A percentile compares a stretch with the other conserved stretches of the same genome.
phyloP scores from a whole-genome alignment of 1,139 yeast species.

The Magnusiomyces ingens region DNA sequence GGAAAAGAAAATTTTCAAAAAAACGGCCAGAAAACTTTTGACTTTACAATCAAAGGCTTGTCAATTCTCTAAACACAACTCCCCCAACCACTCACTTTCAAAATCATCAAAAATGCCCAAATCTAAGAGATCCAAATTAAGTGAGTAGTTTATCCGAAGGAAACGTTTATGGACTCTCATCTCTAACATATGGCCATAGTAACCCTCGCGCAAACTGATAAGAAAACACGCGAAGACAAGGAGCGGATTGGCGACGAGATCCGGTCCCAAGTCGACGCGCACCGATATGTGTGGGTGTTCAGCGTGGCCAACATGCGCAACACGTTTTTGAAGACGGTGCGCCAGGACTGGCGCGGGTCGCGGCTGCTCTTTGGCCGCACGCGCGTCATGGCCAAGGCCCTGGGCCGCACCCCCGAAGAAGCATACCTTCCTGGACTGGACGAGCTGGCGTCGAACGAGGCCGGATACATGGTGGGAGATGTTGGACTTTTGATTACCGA shows the following conservation, averaged over 20 bases:
- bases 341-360: conserved; percentile 87
- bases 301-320: conserved; percentile 91
- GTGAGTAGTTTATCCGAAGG: conserved; percentile 19
- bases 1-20: too few relatives aligned
- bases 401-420: conserved; percentile 80
- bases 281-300: conserved; percentile 76
- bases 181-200: conserved; percentile 35
- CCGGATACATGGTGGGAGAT: conserved; percentile 49
- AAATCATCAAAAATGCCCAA: conserved; percentile 61
- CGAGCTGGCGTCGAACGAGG: conserved; percentile 45
- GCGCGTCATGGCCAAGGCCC: conserved; percentile 84
- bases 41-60: too few relatives aligned
- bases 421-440: conserved; percentile 83
- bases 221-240: conserved; percentile 90
- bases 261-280: conserved; percentile 70
- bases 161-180: not conserved
- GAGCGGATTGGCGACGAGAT: conserved; percentile 87
- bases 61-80: too few relatives aligned
- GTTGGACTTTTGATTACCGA: conserved; percentile 85
- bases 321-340: conserved; percentile 86
- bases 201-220: conserved; percentile 93
- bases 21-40: too few relatives aligned
- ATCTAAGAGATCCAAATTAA: conserved; percentile 68
- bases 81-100: too few relatives aligned
- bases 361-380: conserved; percentile 85